Conservation (phyloP, 345 rosid species). For the Lepidium sativum region DNA sequence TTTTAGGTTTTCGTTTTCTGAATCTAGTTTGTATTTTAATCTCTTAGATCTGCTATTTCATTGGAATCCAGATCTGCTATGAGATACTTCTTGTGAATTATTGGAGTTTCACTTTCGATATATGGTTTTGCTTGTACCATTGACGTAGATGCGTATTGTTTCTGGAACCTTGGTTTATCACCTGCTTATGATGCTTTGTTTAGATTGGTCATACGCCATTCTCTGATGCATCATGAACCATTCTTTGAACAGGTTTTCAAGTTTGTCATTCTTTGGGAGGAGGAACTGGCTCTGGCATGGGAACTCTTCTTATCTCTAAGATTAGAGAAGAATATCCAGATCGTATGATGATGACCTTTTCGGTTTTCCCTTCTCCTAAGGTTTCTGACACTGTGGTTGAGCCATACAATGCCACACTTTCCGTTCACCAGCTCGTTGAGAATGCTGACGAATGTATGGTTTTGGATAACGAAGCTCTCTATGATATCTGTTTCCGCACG, state of each 20-base stretch:
- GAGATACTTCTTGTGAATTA: neutral
- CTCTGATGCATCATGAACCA: neutral
- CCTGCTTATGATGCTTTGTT: neutral
- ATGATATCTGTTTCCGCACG: slow-evolving; percentile 30
- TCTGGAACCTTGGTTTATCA: neutral
- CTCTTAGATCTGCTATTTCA: neutral
- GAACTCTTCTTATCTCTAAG: slow-evolving; percentile 28
- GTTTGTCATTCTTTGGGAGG: slow-evolving; percentile 30
- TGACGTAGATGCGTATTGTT: neutral
- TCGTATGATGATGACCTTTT: slow-evolving; percentile 32
- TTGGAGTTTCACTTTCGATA: neutral
- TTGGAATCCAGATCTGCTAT: slow-evolving; percentile 12
- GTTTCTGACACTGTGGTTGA: slow-evolving; percentile 29
- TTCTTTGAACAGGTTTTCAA: slow-evolving; percentile 20
- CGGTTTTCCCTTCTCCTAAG: slow-evolving; percentile 29
- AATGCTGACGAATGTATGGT: slow-evolving; percentile 33
- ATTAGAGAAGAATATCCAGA: slow-evolving; percentile 30
- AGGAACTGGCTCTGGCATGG: slow-evolving; percentile 33
- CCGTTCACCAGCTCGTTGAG: slow-evolving; percentile 30
- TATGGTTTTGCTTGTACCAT: neutral
- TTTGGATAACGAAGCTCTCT: slow-evolving; percentile 31
- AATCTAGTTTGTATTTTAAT: neutral
- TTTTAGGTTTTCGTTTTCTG: neutral
- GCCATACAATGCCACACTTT: slow-evolving; percentile 31
- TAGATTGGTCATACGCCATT: neutral